Evolutionary conservation across 441 rosid species (phyloP), one percentile per base, ranked within the genome.

Genomic region (Theobroma grandiflorum): DNA sequence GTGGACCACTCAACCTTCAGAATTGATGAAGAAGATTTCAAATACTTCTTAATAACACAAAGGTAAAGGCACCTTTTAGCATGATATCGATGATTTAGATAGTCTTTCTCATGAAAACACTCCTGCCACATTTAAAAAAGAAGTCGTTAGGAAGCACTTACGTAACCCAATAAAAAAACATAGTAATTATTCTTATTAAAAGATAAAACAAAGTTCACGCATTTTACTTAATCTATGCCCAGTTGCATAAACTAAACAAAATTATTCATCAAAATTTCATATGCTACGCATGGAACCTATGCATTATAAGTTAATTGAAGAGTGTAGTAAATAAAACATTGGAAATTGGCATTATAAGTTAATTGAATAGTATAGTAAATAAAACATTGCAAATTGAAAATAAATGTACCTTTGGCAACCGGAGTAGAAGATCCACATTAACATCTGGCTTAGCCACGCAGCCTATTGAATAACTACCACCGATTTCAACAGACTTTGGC

Each of bases 1-100:
- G 83, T 75, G 3, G 99, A 92, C 99, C 98, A 95, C 59, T 89
- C 94, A 77, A 96, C 88, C 85, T 91, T 96, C 63, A 83, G 80
- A 22, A 95, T 59, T 15, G 85, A 82, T 1, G 86, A 74, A 15
- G 91, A 88, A 38, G 81, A 86, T 79, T 83, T 67, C 89, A 95
- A 82, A 83, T 88, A 89, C 83, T 91, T 92, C 88, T 89, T 89
- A 69, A 96, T 81, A 35, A 91, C 82, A 80, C 94, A 92, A 50
- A 96, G 96, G 86, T 95, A 93, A 53, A 95, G 83, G 83, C 88
- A 92, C 83, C 99, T 86, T 86, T 93, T 95, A 77, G 96, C 98
- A 85, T 93, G 97, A 86, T 95, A 96, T 20, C 99, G 89, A 73
- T 95, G 80, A 89, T 95, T 91, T 80, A 94, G 86, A 82, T 91